These are phyloP conservation scores for Lanmaoa pseudosensibilis DNA, from an alignment of 768 basidiomycete species.

Conservation along the genomic window DNA sequence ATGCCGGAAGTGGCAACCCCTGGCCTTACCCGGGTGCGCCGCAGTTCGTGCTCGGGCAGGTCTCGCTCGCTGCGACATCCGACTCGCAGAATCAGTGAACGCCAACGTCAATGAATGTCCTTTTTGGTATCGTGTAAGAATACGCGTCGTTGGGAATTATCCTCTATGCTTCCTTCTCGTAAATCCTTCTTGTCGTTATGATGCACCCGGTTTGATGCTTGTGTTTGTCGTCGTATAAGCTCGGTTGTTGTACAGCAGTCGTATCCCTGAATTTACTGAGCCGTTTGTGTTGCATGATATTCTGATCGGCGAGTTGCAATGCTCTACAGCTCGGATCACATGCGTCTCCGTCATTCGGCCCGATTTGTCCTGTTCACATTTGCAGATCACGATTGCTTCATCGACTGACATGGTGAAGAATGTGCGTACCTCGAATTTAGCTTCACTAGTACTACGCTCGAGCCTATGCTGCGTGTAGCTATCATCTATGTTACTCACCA, in stretches of 20 bases:
- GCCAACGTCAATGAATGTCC: too few species aligned
- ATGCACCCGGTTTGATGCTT: not conserved
- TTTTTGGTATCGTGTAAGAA: too few species aligned
- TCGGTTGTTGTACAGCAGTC: not conserved
- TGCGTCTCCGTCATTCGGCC: slow-evolving; percentile 7
- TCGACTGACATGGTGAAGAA: slow-evolving; percentile 45
- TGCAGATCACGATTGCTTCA: slow-evolving; percentile 36
- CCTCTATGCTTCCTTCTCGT: too few species aligned
- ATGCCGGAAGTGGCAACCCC: too few species aligned
- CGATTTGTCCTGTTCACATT: not conserved
- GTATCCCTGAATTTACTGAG: not conserved
- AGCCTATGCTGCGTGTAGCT: too few species aligned
- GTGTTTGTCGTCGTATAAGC: not conserved
- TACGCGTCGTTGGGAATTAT: too few species aligned
- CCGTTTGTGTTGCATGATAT: not conserved
- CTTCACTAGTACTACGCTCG: too few species aligned
- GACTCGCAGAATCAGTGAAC: too few species aligned
- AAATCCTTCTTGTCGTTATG: not conserved
- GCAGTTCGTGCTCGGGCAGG: too few species aligned
- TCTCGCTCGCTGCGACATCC: too few species aligned
- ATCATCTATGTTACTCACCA: too few species aligned
- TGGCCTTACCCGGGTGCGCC: too few species aligned
- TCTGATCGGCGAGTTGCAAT: not conserved
- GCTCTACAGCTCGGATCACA: slow-evolving; percentile 31
- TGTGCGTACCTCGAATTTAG: slow-evolving; percentile 41